These are phyloP conservation scores for Botrytis elliptica DNA, from an alignment of 2,329 filamentous ascomycete species.

Conservation along the genomic window DNA sequence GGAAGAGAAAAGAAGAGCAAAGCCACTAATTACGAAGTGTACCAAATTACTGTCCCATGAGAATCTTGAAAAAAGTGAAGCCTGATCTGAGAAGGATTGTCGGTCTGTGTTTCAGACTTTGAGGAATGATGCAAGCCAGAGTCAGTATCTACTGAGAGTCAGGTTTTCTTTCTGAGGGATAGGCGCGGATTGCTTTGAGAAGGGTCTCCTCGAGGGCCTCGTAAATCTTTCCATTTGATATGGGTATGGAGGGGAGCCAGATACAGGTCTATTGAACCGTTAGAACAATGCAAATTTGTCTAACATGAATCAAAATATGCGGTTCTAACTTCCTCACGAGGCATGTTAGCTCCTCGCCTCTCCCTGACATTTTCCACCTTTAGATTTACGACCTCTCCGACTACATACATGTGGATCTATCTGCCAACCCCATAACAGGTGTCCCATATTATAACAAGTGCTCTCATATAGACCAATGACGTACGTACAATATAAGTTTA, in stretches of 20 bases:
- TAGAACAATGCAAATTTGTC: background rate
- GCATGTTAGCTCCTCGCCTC: background rate
- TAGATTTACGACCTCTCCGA: background rate
- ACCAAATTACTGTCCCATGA: constrained; percentile 7
- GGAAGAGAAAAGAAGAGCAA: constrained; percentile 1
- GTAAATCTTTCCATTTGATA: background rate
- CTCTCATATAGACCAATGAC: constrained; percentile 5
- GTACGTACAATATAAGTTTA: background rate
- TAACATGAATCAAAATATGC: constrained; percentile 15
- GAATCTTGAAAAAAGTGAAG: background rate
- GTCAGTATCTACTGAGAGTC: constrained; percentile 2
- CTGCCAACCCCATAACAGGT: background rate
- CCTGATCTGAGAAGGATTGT: constrained; percentile 15
- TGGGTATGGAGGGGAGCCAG: background rate
- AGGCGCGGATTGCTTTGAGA: background rate
- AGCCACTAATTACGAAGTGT: constrained; percentile 5
- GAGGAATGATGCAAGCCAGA: background rate
- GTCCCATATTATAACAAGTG: constrained; percentile 14
- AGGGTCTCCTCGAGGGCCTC: background rate
- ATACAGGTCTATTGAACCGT: constrained; percentile 1
- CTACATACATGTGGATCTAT: background rate
- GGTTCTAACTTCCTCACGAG: constrained; percentile 2
- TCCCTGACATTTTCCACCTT: background rate
- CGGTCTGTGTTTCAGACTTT: constrained; percentile 3
- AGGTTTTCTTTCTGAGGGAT: background rate